A percentile compares a stretch with the other conserved stretches of the same genome.
Evolutionary conservation across 108 stramenopile genomes (phyloP).

Genomic region (Cyclotella choctawhatcheeana): DNA sequence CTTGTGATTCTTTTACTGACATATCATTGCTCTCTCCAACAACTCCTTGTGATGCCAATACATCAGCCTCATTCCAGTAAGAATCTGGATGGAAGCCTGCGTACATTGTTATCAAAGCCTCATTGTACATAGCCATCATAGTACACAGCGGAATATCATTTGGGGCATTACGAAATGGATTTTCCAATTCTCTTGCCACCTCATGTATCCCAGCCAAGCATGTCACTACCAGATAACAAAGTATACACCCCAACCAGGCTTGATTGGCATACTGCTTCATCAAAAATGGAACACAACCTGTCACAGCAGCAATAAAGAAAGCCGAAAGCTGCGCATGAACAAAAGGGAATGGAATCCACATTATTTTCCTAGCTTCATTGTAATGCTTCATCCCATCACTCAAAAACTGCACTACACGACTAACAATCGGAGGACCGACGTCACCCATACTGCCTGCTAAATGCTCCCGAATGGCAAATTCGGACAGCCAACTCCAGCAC

Average conservation of each 20-base stretch:
- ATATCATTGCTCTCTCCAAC: neutral
- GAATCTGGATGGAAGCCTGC: too few species aligned
- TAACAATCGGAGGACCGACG: conserved; percentile 76
- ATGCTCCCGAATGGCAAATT: conserved; percentile 79
- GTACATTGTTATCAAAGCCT: conserved; percentile 74
- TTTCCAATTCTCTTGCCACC: conserved; percentile 80
- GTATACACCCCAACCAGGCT: conserved; percentile 47
- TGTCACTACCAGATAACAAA: conserved; percentile 69
- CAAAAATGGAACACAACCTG: conserved; percentile 61
- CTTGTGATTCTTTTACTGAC: neutral
- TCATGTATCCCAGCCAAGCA: conserved; percentile 75
- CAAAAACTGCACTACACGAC: conserved; percentile 73
- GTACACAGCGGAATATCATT: conserved; percentile 80
- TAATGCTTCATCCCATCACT: conserved; percentile 80
- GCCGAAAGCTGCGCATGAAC: conserved; percentile 75
- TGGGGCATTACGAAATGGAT: conserved; percentile 78
- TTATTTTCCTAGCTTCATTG: conserved; percentile 80
- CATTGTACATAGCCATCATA: conserved; percentile 74
- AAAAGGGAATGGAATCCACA: conserved; percentile 81
- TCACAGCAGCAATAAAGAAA: conserved; percentile 59
- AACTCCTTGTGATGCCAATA: conserved; percentile 12
- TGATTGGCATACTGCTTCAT: conserved; percentile 74
- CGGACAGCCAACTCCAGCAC: conserved; percentile 74
- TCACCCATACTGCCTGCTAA: conserved; percentile 66
- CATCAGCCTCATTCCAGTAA: conserved; percentile 63